Base-by-base conservation (phyloP, 164 flowering plant genomes). In the Hamamelis virginiana region DNA sequence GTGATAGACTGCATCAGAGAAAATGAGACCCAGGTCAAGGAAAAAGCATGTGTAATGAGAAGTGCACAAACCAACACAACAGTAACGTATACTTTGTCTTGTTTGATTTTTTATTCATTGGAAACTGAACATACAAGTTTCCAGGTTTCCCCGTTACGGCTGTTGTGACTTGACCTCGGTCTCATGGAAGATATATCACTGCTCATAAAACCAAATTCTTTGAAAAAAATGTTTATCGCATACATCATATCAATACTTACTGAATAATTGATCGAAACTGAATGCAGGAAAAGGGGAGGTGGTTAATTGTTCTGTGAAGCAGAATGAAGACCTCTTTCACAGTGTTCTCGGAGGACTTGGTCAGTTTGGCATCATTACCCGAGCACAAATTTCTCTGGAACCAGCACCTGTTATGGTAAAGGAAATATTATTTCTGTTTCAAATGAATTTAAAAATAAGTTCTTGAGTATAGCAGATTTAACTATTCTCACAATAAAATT, bases 281-380 rank as follows among this genome's bases (percentile, higher is more conserved):
- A 25, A 26, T 83, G 79, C 88, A 86, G 90, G 90, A 64, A 85
- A 68, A 68, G 90, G 90, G 25, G 90, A 86, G 57, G 76, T 78
- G 10, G 46, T 86, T 27, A 81, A 43, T 19, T 84, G 90, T 71
- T 85, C 90, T 6, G 68, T 75, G 69, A 67, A 78, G 59, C 78
- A 83, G 71, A 85, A 83, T 53, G 51, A 72, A 1, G 87, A 83
- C 38, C 84, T 86, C 63, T 86, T 86, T 63, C 74, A 81, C 57
- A 68, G 88, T 64, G 86, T 84, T 71, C 86, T 86, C 72, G 88
- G 90, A 71, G 90, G 90, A 15, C 84, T 86, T 26, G 90, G 90
- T 8, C 90, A 86, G 72, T 86, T 84, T 66, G 90, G 90, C 44
- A 83, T 86, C 74, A 84, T 86, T 23, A 84, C 90, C 53, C 63